Conservation (phyloP, 331 rosid genomes). For the Pyrus hybrid region DNA sequence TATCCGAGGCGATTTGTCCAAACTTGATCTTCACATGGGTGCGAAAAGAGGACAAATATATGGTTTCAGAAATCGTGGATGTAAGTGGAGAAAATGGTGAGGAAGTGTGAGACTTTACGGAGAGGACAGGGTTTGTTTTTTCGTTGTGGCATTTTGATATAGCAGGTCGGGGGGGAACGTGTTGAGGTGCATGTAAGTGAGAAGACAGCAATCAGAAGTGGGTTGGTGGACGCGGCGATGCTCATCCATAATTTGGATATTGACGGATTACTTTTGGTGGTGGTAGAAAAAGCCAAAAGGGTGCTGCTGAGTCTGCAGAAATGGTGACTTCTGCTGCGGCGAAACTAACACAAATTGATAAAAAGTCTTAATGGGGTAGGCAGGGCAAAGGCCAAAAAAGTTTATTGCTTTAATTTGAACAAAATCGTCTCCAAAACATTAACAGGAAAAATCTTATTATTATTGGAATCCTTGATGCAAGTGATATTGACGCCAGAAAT, state of each 20-base stretch:
- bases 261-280: background rate
- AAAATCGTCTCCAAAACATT: no score
- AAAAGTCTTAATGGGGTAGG: no score
- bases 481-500: no score
- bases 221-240: slow-evolving; percentile 23
- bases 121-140: background rate
- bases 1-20: background rate
- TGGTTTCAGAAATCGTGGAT: no score
- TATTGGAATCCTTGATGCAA: no score
- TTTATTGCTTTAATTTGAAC: no score
- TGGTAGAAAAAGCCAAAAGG: background rate
- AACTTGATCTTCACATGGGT: slow-evolving; percentile 4
- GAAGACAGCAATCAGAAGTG: background rate
- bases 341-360: no score
- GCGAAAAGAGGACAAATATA: background rate
- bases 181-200: slow-evolving; percentile 20
- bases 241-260: background rate
- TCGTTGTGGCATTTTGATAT: no score
- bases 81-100: background rate
- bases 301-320: background rate
- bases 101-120: background rate
- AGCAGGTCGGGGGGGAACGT: background rate
- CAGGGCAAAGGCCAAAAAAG: no score
- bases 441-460: no score
- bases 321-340: background rate